phyloP scores from a whole-genome alignment of 2,329 filamentous ascomycete genomes.

The Xylariaceae sp. region DNA sequence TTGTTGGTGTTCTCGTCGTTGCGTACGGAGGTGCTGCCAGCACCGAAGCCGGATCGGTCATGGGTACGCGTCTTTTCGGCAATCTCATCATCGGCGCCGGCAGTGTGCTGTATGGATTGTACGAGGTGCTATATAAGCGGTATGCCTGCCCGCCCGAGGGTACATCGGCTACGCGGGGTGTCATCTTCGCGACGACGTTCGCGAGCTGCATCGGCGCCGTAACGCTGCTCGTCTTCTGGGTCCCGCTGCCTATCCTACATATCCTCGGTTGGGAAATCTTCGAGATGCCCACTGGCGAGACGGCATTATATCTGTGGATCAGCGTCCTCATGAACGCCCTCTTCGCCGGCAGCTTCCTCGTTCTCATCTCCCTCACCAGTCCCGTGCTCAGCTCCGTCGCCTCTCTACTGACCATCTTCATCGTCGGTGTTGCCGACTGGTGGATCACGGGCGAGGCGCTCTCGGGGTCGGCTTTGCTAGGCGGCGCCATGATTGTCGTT shows the following conservation, averaged over 20 bases:
- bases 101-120: constrained; percentile 89
- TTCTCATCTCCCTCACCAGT: constrained; percentile 86
- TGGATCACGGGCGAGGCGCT: constrained; percentile 72
- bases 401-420: constrained; percentile 90
- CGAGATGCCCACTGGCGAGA: constrained; percentile 69
- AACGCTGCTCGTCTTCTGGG: constrained; percentile 83
- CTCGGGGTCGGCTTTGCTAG: constrained; percentile 67
- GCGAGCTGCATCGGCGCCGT: constrained; percentile 82
- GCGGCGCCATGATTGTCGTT: constrained; percentile 80
- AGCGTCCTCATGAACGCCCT: constrained; percentile 82
- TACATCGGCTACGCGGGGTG: constrained; percentile 75
- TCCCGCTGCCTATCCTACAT: constrained; percentile 83
- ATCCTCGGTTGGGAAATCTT: constrained; percentile 74
- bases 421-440: constrained; percentile 91
- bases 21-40: constrained; percentile 77
- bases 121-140: constrained; percentile 95
- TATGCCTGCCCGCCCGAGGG: constrained; percentile 90
- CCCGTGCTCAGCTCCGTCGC: constrained; percentile 91
- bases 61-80: constrained; percentile 67
- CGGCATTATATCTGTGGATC: constrained; percentile 73
- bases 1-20: constrained; percentile 85
- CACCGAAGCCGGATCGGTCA: constrained; percentile 32
- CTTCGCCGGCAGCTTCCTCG: constrained; percentile 88
- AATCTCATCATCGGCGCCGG: constrained; percentile 90
- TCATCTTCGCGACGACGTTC: constrained; percentile 92